phyloP scores from a whole-genome alignment of 208 protist genomes.

The Herpetomonas muscarum region DNA sequence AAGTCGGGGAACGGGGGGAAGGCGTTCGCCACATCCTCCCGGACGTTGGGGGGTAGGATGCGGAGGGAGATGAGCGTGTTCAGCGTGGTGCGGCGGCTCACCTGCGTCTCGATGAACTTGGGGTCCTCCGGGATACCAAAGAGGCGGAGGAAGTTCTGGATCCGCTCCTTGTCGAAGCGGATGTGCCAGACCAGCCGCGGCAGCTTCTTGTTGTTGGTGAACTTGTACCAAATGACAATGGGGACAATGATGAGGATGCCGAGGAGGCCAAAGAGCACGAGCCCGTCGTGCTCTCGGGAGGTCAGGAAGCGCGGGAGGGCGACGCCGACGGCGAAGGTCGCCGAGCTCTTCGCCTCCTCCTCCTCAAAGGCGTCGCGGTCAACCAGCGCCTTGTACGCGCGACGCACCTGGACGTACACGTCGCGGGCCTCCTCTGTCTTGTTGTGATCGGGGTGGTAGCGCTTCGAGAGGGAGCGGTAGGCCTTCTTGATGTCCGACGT shows the following conservation, averaged over 20 bases:
- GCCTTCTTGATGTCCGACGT: constrained; percentile 83
- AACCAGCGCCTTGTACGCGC: constrained; percentile 92
- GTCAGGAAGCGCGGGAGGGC: constrained; percentile 85
- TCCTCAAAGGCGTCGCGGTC: constrained; percentile 89
- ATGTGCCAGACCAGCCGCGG: constrained; percentile 61
- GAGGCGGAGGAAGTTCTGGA: constrained; percentile 70
- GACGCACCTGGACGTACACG: constrained; percentile 83
- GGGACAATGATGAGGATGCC: constrained; percentile 65
- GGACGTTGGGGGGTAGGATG: constrained; percentile 55
- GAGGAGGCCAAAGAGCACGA: constrained; percentile 86
- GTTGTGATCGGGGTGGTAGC: constrained; percentile 91
- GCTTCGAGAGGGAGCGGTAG: constrained; percentile 74
- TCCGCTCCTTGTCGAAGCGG: constrained; percentile 77
- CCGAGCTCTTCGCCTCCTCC: constrained; percentile 65
- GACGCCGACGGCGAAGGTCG: constrained; percentile 83
- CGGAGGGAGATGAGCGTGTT: constrained; percentile 41
- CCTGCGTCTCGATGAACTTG: constrained; percentile 62
- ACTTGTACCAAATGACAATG: constrained; percentile 77
- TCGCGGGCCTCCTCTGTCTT: constrained; percentile 81
- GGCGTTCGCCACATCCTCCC: constrained; percentile 49
- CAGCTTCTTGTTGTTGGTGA: constrained; percentile 67
- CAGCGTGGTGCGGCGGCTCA: constrained; percentile 48
- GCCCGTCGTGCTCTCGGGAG: constrained; percentile 80
- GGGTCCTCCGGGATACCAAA: constrained; percentile 76
- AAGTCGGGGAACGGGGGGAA: constrained; percentile 80